Percentiles rank a stretch among this genome's conserved stretches.
These are phyloP conservation scores for Colletotrichum cereale DNA, from an alignment of 2,329 filamentous ascomycete species.

Conservation along the genomic window DNA sequence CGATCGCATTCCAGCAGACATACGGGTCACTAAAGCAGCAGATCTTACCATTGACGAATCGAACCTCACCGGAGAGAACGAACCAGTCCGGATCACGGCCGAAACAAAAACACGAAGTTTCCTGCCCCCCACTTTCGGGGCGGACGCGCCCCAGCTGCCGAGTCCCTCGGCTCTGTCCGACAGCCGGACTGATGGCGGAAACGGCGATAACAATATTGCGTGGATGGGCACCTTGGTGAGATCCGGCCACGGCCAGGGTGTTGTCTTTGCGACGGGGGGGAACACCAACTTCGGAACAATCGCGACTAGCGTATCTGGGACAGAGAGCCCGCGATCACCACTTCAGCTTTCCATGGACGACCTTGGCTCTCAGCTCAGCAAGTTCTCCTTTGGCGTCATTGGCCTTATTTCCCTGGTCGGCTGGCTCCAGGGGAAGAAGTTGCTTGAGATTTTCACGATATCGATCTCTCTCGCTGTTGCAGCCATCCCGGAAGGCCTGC, in stretches of 20 bases:
- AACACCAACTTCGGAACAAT: slow-evolving; percentile 97
- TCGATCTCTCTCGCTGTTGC: slow-evolving; percentile 97
- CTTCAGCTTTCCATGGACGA: slow-evolving; percentile 97
- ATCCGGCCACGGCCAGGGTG: slow-evolving; percentile 93
- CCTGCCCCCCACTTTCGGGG: slow-evolving; percentile 48
- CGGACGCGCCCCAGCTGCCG: slow-evolving; percentile 47
- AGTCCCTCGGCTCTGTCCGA: slow-evolving; percentile 62
- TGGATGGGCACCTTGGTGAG: slow-evolving; percentile 98
- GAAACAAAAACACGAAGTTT: slow-evolving; percentile 62
- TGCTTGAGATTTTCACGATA: slow-evolving; percentile 97
- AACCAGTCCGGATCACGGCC: slow-evolving; percentile 84
- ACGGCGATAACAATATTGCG: slow-evolving; percentile 89
- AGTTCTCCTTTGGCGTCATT: slow-evolving; percentile 96
- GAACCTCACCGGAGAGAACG: slow-evolving; percentile 96
- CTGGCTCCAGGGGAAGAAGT: slow-evolving; percentile 86
- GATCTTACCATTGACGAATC: slow-evolving; percentile 96
- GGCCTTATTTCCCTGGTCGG: slow-evolving; percentile 92
- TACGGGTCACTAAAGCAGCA: slow-evolving; percentile 90
- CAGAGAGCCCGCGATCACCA: slow-evolving; percentile 94
- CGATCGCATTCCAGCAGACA: slow-evolving; percentile 95
- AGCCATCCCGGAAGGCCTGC: slow-evolving; percentile 94
- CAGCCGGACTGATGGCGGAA: slow-evolving; percentile 75
- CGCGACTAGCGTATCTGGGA: slow-evolving; percentile 91
- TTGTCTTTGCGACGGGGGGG: slow-evolving; percentile 96
- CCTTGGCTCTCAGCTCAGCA: slow-evolving; percentile 95